Evolutionary conservation across 2,329 filamentous ascomycete genomes (phyloP).

Genomic region (Decorospora gaudefroyi): DNA sequence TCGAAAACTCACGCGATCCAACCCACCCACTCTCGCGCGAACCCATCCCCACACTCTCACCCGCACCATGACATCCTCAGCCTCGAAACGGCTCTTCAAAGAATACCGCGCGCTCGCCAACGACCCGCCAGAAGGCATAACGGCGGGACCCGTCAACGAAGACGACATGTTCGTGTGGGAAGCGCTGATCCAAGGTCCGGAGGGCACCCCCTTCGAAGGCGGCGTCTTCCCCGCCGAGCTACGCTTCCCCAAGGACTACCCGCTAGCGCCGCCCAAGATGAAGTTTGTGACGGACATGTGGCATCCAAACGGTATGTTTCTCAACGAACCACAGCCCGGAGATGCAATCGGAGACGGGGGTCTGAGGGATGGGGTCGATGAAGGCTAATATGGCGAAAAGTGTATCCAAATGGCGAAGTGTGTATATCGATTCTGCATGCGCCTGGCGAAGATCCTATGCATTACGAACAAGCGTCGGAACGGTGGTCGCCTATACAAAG

Average conservation of each 20-base stretch:
- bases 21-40: neutral
- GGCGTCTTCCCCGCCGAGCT: conserved; percentile 89
- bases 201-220: conserved; percentile 93
- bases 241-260: conserved; percentile 82
- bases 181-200: conserved; percentile 91
- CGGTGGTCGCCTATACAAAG: conserved; percentile 95
- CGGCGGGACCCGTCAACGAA: conserved; percentile 87
- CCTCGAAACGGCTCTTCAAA: conserved; percentile 81
- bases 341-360: no score
- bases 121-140: conserved; percentile 96
- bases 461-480: conserved; percentile 88
- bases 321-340: neutral
- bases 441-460: conserved; percentile 89
- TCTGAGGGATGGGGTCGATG: neutral
- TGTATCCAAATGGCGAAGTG: conserved; percentile 83
- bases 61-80: conserved; percentile 56
- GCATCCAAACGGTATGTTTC: conserved; percentile 77
- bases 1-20: neutral
- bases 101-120: conserved; percentile 95
- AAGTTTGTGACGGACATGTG: conserved; percentile 86
- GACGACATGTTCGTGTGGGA: conserved; percentile 98
- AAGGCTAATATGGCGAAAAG: conserved; percentile 40
- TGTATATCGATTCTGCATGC: conserved; percentile 98
- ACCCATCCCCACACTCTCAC: neutral
- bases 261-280: conserved; percentile 83